Evolutionary conservation across 2,329 filamentous ascomycete species (phyloP).

Genomic region (Scolecobasidium constrictum): DNA sequence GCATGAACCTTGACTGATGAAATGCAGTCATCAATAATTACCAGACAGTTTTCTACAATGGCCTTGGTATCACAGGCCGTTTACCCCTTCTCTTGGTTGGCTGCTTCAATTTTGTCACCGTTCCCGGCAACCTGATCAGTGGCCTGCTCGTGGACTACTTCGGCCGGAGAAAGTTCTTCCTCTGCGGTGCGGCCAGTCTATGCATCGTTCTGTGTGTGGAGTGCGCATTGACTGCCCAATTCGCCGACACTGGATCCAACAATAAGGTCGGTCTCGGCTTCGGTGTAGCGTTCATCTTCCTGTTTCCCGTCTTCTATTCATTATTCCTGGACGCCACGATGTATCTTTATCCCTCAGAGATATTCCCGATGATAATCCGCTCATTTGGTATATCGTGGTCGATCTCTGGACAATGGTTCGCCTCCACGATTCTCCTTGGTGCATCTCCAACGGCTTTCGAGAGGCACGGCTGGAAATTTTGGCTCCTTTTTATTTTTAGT

Average conservation of each 20-base stretch:
- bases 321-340: constrained; percentile 11
- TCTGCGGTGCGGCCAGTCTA: constrained; percentile 10
- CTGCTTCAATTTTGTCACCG: constrained; percentile 12
- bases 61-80: constrained; percentile 11
- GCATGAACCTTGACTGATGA: no score
- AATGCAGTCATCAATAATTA: constrained; percentile 14
- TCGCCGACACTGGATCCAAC: constrained; percentile 10
- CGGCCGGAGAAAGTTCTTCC: constrained; percentile 11
- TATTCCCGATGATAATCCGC: constrained; percentile 12
- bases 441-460: constrained; percentile 11
- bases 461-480: constrained; percentile 10
- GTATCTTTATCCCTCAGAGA: constrained; percentile 11
- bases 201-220: constrained; percentile 11
- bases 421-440: constrained; percentile 11
- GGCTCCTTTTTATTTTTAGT: constrained; percentile 10
- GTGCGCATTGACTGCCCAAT: constrained; percentile 10
- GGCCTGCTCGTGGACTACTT: constrained; percentile 10
- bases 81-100: constrained; percentile 12
- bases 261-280: constrained; percentile 13
- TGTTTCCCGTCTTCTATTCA: constrained; percentile 10
- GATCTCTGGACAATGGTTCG: constrained; percentile 12
- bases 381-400: constrained; percentile 11
- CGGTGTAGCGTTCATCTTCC: constrained; percentile 14
- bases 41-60: constrained; percentile 12
- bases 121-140: constrained; percentile 12